Base-by-base conservation (phyloP, 116 monocot genomes). In the Cymodocea nodosa region DNA sequence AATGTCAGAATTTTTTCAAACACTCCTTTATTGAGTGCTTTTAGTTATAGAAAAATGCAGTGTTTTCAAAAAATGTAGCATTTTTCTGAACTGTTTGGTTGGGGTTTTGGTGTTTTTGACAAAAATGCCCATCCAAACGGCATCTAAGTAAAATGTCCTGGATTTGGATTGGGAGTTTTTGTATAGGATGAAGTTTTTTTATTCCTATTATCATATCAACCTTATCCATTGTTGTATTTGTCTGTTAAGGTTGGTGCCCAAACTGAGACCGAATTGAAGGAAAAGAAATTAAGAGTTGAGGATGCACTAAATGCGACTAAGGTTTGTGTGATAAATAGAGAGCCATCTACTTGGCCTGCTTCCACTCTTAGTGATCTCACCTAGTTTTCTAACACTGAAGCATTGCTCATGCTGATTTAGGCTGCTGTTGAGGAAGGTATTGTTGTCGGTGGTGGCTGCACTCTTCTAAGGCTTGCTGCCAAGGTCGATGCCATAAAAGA, bases 261-360 rank as follows among this genome's bases (percentile, higher is more conserved):
- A 77, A 94, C 76, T 6, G 76, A 76, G 49, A 76, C 70, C 35
- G 93, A 93, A 68, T 70, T 93, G 20, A 93, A 93, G 68, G 89
- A 89, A 78, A 93, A 84, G 83, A 93, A 93, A 59, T 59, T 93
- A 65, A 78, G 89, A 76, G 93, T 93, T 17, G 93, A 93, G 77
- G 93, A 93, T 77, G 93, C 89, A 24, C 79, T 93, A 12, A 93
- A 86, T 76, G 93, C 93, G 56, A 86, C 93, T 3, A 93, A 93
- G 86, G 92, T 83, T 54, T 20, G 20, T 48, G 20, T 18, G 17
- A 17, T n/a, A 17, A 3, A 2, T 54, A 10, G 7, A 44, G 8
- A 10, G 7, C 44, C 44, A 44, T 44, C 44, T 44, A 44, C 12
- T 44, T 44, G 44, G 44, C 12, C 12, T 10, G 44, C 8, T 44